Evolutionary conservation across 768 basidiomycete genomes (phyloP).

Genomic region (Podaxis sp.): DNA sequence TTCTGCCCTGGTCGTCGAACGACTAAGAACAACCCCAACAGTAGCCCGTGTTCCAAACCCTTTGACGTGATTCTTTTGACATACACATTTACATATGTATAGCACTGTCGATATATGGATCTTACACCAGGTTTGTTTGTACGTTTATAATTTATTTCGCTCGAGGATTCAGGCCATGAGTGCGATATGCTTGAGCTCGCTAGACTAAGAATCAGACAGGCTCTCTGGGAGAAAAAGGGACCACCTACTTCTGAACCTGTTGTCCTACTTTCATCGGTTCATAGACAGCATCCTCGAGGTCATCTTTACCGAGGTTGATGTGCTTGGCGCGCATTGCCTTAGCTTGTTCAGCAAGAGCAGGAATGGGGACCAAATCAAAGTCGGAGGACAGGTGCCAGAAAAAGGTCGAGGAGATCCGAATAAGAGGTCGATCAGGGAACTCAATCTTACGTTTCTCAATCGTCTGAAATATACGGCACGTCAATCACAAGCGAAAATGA

Average conservation of each 20-base stretch:
- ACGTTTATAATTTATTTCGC: constrained; percentile 3
- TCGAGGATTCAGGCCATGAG: constrained; percentile 55
- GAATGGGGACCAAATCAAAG: constrained; percentile 67
- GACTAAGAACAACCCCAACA: constrained; percentile 33
- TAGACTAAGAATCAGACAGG: constrained; percentile 22
- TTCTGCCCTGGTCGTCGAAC: constrained; percentile 36
- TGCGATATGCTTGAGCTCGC: constrained; percentile 79
- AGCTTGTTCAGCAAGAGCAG: constrained; percentile 45
- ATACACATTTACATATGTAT: background rate
- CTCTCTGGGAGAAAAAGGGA: background rate
- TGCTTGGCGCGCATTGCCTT: constrained; percentile 35
- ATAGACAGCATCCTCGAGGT: constrained; percentile 44
- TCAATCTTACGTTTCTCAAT: constrained; percentile 56
- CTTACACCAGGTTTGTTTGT: background rate
- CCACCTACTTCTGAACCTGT: constrained; percentile 74
- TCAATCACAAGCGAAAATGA: background rate
- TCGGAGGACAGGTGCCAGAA: constrained; percentile 94
- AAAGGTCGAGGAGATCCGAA: constrained; percentile 95
- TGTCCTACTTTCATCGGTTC: constrained; percentile 83
- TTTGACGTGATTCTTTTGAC: constrained; percentile 12
- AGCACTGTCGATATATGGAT: constrained; percentile 1
- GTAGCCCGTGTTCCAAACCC: constrained; percentile 14
- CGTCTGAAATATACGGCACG: constrained; percentile 33
- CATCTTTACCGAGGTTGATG: constrained; percentile 32
- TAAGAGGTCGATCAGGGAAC: constrained; percentile 74